A percentile compares a stretch with the other conserved stretches of the same genome.
These are phyloP conservation scores for Nephelium lappaceum DNA, from an alignment of 345 rosid species.

Conservation along the genomic window DNA sequence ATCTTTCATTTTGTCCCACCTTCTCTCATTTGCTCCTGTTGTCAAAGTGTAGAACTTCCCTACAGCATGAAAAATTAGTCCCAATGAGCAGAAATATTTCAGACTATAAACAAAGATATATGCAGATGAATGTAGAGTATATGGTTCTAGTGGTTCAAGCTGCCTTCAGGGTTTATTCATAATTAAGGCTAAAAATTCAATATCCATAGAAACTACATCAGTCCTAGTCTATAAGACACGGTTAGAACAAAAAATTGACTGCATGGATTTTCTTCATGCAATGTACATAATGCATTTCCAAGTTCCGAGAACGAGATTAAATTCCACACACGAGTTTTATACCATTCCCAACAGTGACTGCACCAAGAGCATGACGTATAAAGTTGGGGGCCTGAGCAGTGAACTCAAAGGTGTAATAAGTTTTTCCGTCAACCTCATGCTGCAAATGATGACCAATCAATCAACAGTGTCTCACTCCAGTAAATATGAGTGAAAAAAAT, in stretches of 20 bases:
- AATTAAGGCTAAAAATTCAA: not conserved
- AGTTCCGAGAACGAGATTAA: not conserved
- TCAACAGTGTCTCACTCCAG: not conserved
- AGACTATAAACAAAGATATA: not conserved
- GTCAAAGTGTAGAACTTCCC: slow-evolving; percentile 88
- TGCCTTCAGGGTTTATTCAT: not conserved
- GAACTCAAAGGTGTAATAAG: slow-evolving; percentile 83
- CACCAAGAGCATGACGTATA: slow-evolving; percentile 83
- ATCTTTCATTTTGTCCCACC: slow-evolving; percentile 95
- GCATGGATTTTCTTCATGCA: not conserved
- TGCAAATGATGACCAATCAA: slow-evolving; percentile 25
- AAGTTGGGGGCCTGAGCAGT: slow-evolving; percentile 81
- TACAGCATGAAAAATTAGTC: slow-evolving; percentile 28
- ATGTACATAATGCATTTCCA: not conserved
- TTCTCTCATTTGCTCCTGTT: slow-evolving; percentile 85
- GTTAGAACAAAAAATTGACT: not conserved
- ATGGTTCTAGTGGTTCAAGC: not conserved
- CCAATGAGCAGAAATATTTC: slow-evolving; percentile 5
- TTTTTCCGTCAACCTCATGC: slow-evolving; percentile 81
- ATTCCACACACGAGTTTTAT: slow-evolving; percentile 18
- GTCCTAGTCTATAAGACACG: not conserved
- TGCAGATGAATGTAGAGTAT: not conserved
- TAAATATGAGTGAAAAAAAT: not conserved
- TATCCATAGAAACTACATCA: not conserved
- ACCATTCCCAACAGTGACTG: slow-evolving; percentile 79